These are phyloP conservation scores for Firmiana major DNA, from an alignment of 345 rosid species.

Conservation along the genomic window DNA sequence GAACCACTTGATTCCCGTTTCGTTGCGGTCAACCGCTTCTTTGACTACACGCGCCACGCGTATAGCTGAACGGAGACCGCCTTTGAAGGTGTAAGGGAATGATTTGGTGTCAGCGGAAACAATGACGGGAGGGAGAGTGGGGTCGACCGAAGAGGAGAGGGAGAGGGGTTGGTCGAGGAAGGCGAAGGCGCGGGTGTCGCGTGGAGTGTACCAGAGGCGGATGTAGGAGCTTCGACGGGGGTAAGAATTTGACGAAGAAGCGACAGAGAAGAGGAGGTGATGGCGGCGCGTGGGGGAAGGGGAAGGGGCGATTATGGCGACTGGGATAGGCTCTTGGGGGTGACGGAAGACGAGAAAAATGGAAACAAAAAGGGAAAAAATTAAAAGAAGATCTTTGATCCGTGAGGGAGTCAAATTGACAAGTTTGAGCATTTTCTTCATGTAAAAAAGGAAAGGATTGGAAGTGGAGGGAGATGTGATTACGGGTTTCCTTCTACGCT, in stretches of 20 bases:
- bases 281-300: constrained; percentile 40
- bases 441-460: neutral
- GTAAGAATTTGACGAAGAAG: constrained; percentile 61
- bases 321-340: constrained; percentile 26
- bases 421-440: constrained; percentile 34
- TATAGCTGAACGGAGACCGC: constrained; percentile 75
- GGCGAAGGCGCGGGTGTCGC: constrained; percentile 63
- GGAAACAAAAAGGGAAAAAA: constrained; percentile 38
- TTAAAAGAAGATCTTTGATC: constrained; percentile 45
- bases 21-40: constrained; percentile 63
- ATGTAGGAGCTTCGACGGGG: constrained; percentile 58
- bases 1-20: constrained; percentile 71
- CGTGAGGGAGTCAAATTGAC: constrained; percentile 36
- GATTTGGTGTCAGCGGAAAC: constrained; percentile 60
- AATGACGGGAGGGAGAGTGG: constrained; percentile 45
- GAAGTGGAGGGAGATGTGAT: neutral
- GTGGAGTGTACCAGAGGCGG: constrained; percentile 67
- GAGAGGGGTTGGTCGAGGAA: constrained; percentile 52
- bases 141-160: constrained; percentile 29
- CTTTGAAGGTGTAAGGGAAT: constrained; percentile 67
- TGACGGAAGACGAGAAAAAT: constrained; percentile 40
- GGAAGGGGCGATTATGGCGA: constrained; percentile 15
- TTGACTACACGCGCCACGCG: constrained; percentile 84
- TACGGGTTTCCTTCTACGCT: neutral
- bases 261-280: constrained; percentile 71